A percentile compares a stretch with the other conserved stretches of the same genome.
Evolutionary conservation across 2,329 filamentous ascomycete genomes (phyloP).

Genomic region (Chaetomiaceae sp.): DNA sequence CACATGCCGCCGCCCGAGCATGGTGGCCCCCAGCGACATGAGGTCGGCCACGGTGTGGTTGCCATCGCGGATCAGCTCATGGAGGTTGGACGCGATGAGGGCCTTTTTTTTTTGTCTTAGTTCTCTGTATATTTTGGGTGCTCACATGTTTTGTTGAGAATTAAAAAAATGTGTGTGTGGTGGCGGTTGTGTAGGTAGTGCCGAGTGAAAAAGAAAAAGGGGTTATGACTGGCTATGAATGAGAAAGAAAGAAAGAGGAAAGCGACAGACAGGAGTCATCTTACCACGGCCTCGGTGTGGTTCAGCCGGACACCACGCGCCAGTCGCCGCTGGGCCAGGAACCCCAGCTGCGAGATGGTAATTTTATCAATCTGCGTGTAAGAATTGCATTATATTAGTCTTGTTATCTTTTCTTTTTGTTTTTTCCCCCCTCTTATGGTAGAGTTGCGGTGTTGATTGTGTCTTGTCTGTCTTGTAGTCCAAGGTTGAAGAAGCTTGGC

Average conservation of each 20-base stretch:
- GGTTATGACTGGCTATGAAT: too few species aligned
- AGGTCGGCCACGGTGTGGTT: slow-evolving; percentile 87
- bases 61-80: slow-evolving; percentile 97
- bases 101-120: slow-evolving; percentile 56
- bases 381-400: neutral
- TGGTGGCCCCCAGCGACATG: slow-evolving; percentile 84
- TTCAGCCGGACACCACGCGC: slow-evolving; percentile 86
- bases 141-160: too few species aligned
- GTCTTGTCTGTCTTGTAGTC: too few species aligned
- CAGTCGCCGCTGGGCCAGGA: slow-evolving; percentile 80
- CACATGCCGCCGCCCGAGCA: slow-evolving; percentile 91
- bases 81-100: slow-evolving; percentile 80
- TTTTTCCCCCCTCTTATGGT: too few species aligned
- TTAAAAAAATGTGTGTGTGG: too few species aligned
- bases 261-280: slow-evolving; percentile 8
- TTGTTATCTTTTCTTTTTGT: too few species aligned
- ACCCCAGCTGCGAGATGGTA: slow-evolving; percentile 80
- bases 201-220: too few species aligned
- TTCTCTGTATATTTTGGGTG: too few species aligned
- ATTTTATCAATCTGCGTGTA: slow-evolving; percentile 82
- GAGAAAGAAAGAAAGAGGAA: neutral
- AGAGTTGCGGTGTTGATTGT: too few species aligned
- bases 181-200: too few species aligned
- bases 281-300: slow-evolving; percentile 78
- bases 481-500: neutral